A percentile compares a stretch with the other conserved stretches of the same genome.
Evolutionary conservation across 1,284 basidiomycete genomes (phyloP).

Genomic region (Crepidotus sp.): DNA sequence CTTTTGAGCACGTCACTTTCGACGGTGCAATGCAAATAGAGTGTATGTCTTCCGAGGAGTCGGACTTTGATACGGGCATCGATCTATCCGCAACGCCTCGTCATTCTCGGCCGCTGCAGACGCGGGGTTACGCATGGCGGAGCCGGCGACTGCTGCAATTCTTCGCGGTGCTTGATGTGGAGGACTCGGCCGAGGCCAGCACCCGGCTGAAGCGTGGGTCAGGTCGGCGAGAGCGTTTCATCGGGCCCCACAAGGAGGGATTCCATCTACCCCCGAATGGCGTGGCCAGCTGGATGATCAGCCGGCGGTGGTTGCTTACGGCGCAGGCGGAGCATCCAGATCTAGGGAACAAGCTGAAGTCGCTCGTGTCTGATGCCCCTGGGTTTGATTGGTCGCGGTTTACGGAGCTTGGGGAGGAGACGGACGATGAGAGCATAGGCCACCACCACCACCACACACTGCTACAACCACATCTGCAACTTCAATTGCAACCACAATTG

Average conservation of each 20-base stretch:
- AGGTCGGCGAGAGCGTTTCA: constrained; percentile 43
- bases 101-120: constrained; percentile 31
- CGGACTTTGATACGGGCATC: constrained; percentile 35
- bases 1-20: constrained; percentile 52
- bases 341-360: constrained; percentile 32
- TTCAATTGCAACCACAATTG: too few relatives aligned
- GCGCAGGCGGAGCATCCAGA: constrained; percentile 32
- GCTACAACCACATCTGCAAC: too few relatives aligned
- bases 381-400: constrained; percentile 43
- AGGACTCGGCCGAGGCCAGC: constrained; percentile 37
- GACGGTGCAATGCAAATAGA: constrained; percentile 60
- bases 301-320: constrained; percentile 43
- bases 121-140: constrained; percentile 54
- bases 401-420: constrained; percentile 46
- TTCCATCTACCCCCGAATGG: constrained; percentile 52
- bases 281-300: constrained; percentile 66
- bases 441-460: constrained; percentile 17
- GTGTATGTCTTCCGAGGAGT: constrained; percentile 75
- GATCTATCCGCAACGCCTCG: constrained; percentile 18
- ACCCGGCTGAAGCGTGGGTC: constrained; percentile 46
- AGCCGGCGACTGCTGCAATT: constrained; percentile 50
- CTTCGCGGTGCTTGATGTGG: constrained; percentile 49
- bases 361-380: constrained; percentile 35
- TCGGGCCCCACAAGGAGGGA: constrained; percentile 51
- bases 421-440: constrained; percentile 24